Base-by-base conservation (phyloP, 305 asterid genomes). In the Rubia peregrina region DNA sequence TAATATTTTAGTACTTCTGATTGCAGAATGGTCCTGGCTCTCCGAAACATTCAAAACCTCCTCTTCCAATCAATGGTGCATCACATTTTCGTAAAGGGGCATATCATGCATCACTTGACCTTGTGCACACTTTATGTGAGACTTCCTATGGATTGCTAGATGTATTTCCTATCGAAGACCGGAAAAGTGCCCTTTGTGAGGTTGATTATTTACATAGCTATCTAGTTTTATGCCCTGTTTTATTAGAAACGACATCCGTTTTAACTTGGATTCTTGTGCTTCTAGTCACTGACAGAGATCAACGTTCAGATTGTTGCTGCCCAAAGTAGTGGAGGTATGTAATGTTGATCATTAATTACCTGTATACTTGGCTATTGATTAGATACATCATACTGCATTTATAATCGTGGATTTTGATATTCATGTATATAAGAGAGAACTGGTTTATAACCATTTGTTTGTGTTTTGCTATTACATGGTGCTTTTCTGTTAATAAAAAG, bases 61-160 rank as follows among this genome's bases (percentile, higher is more conserved):
- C 99, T 65, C 97, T 91, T 76, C 98, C 98, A 71, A 87, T 80
- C 73, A 86, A 80, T 71, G 74, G 76, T 79, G 87, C 88, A 75
- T 83, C 98, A 74, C 97, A 88, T 67, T 87, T 86, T 72, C 87
- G 99, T 59, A 95, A 95, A 78, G 96, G 98, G 83, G 85, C 96
- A 49, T 95, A 95, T 80, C 96, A 95, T 75, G 96, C 90, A 74
- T 95, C 99, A 17, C 95, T 95, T 46, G 98, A 95, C 84, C 91
- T 95, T 67, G 99, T 95, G 75, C 98, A 86, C 64, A 80, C 88
- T 43, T 84, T 95, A 83, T 83, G 99, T 17, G 99, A 95, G 74
- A 95, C 97, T 74, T 95, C 99, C 61, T 95, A 86, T 75, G 96
- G 93, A 75, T 88, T 95, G 69, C 97, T 95, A 77, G 99, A 95